phyloP scores from a whole-genome alignment of 768 basidiomycete genomes.

The Rhodotorula paludigena region DNA sequence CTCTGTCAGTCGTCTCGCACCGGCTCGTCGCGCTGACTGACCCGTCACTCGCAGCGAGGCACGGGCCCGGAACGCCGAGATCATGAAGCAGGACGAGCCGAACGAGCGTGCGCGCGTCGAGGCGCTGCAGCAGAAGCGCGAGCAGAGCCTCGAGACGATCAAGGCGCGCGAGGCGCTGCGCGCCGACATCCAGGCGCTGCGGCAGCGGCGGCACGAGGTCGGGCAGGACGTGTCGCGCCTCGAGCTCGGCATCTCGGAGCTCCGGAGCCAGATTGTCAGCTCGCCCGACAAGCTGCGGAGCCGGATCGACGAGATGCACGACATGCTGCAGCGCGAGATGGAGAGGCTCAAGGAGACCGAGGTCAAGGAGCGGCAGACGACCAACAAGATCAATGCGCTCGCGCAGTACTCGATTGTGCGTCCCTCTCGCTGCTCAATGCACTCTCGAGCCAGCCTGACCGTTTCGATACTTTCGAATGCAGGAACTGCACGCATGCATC shows the following conservation, averaged over 20 bases:
- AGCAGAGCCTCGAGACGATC: neutral
- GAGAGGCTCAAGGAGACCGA: conserved; percentile 24
- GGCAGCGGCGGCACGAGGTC: conserved; percentile 11
- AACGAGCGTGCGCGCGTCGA: neutral
- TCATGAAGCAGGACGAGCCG: neutral
- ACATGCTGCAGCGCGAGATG: conserved; percentile 10
- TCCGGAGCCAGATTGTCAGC: conserved; percentile 21
- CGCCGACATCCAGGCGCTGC: neutral
- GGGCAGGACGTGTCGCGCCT: conserved; percentile 17
- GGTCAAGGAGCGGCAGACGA: conserved; percentile 24
- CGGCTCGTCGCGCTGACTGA: no score
- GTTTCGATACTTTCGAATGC: no score
- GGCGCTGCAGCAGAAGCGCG: conserved; percentile 2
- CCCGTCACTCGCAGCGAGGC: conserved; percentile 2
- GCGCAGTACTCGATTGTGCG: conserved; percentile 26
- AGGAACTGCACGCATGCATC: conserved; percentile 33
- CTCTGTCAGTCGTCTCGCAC: neutral
- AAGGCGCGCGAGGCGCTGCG: conserved; percentile 10
- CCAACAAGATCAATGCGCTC: conserved; percentile 25
- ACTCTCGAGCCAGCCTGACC: no score
- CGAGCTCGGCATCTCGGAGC: conserved; percentile 21
- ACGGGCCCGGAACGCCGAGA: conserved; percentile 4
- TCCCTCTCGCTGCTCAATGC: neutral
- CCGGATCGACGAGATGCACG: conserved; percentile 25
- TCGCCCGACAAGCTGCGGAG: conserved; percentile 23